A percentile compares a stretch with the other conserved stretches of the same genome.
Conservation (phyloP, 108 stramenopile species). For the Conticribra weissflogii region DNA sequence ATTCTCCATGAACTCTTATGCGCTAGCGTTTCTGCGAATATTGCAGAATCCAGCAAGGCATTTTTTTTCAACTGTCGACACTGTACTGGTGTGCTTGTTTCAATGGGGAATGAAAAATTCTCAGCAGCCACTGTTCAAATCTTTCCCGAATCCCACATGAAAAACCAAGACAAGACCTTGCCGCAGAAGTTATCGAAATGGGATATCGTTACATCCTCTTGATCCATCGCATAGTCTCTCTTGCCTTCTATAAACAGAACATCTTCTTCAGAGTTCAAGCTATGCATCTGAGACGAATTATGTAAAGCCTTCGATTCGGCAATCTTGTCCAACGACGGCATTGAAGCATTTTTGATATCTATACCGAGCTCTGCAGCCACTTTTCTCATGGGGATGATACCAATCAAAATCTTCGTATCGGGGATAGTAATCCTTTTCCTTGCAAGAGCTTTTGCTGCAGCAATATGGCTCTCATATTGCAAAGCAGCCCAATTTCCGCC, state of each 20-base stretch:
- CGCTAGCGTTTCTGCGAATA: too few species aligned
- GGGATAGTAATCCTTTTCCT: conserved; percentile 22
- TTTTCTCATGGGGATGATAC: conserved; percentile 8
- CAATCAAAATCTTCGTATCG: conserved; percentile 20
- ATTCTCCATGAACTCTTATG: too few species aligned
- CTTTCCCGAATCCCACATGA: conserved; percentile 21
- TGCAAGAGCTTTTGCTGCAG: conserved; percentile 30
- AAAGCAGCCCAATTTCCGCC: conserved; percentile 32
- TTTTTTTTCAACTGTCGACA: too few species aligned
- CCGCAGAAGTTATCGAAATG: conserved; percentile 31
- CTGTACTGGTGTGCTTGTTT: too few species aligned
- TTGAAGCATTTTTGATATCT: background rate
- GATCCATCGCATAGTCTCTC: conserved; percentile 6
- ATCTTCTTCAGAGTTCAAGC: conserved; percentile 6
- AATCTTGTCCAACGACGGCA: background rate
- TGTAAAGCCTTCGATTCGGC: background rate
- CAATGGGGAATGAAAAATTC: background rate
- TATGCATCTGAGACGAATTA: background rate
- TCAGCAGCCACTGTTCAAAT: background rate
- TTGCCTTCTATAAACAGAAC: background rate
- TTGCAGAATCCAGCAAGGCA: too few species aligned
- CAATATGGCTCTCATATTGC: conserved; percentile 20
- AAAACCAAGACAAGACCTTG: conserved; percentile 40
- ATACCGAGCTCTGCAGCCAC: conserved; percentile 25
- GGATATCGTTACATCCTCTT: background rate